Evolutionary conservation across 129 eudicot genomes (phyloP).

Genomic region (Chrysanthemum seticuspe): DNA sequence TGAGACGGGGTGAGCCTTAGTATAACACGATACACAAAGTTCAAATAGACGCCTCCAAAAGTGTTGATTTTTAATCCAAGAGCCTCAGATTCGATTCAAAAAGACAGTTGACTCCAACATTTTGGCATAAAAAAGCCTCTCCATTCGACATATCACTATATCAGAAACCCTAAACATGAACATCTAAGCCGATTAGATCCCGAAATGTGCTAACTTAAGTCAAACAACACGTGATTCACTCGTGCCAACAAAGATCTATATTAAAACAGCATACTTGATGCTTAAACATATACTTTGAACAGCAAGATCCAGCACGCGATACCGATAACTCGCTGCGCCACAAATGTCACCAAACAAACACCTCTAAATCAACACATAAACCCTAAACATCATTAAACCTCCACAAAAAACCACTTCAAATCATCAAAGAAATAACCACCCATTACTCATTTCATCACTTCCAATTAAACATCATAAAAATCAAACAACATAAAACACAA

Average conservation of each 20-base stretch:
- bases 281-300: too few relatives aligned
- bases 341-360: too few relatives aligned
- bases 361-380: too few relatives aligned
- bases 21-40: conserved; percentile 12
- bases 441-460: conserved; percentile 25
- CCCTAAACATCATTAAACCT: conserved; percentile 2
- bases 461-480: not conserved
- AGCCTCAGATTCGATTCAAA: not conserved
- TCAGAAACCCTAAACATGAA: too few relatives aligned
- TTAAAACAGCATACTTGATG: not conserved
- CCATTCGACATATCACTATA: not conserved
- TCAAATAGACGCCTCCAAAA: not conserved
- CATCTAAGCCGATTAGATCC: conserved; percentile 28
- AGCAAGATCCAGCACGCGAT: too few relatives aligned
- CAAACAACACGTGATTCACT: conserved; percentile 9
- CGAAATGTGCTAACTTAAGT: conserved; percentile 7
- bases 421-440: conserved; percentile 18
- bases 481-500: conserved; percentile 19
- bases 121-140: not conserved
- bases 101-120: not conserved
- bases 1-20: not conserved
- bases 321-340: too few relatives aligned
- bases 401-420: conserved; percentile 9
- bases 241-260: conserved; percentile 19
- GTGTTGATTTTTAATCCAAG: not conserved